Percentiles rank a stretch among this genome's conserved stretches.
Evolutionary conservation across 192 early-diverging fungal genomes (phyloP).

Genomic region (Coemansia sp.): DNA sequence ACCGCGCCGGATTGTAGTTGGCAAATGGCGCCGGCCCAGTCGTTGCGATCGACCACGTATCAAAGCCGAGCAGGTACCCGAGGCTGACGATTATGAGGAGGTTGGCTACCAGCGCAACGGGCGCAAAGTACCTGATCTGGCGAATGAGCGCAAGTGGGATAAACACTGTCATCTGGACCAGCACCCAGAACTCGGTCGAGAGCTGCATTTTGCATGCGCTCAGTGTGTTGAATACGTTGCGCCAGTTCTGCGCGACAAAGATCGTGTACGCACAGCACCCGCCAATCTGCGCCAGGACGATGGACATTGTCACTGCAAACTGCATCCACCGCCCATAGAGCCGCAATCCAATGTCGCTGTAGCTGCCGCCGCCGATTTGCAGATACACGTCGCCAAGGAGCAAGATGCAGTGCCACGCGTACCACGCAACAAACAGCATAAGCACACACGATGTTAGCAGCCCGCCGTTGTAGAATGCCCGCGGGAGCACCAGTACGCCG

Average conservation of each 20-base stretch:
- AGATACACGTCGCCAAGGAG: conserved; percentile 63
- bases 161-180: conserved; percentile 71
- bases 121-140: conserved; percentile 85
- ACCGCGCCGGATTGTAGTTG: conserved; percentile 74
- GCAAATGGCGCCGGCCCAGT: conserved; percentile 64
- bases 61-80: conserved; percentile 80
- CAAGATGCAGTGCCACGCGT: conserved; percentile 65
- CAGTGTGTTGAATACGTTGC: conserved; percentile 66
- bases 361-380: conserved; percentile 58
- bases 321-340: conserved; percentile 67
- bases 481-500: conserved; percentile 70
- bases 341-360: conserved; percentile 67
- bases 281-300: conserved; percentile 77
- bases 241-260: conserved; percentile 84
- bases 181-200: conserved; percentile 74
- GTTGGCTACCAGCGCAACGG: conserved; percentile 87
- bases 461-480: conserved; percentile 78
- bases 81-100: conserved; percentile 87
- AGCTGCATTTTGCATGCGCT: conserved; percentile 61
- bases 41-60: conserved; percentile 53
- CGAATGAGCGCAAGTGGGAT: conserved; percentile 88
- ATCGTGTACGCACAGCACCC: conserved; percentile 90
- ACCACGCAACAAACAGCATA: conserved; percentile 57
- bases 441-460: conserved; percentile 59
- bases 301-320: conserved; percentile 61